These are phyloP conservation scores for Auricularia cornea DNA, from an alignment of 768 basidiomycete species.

Conservation along the genomic window DNA sequence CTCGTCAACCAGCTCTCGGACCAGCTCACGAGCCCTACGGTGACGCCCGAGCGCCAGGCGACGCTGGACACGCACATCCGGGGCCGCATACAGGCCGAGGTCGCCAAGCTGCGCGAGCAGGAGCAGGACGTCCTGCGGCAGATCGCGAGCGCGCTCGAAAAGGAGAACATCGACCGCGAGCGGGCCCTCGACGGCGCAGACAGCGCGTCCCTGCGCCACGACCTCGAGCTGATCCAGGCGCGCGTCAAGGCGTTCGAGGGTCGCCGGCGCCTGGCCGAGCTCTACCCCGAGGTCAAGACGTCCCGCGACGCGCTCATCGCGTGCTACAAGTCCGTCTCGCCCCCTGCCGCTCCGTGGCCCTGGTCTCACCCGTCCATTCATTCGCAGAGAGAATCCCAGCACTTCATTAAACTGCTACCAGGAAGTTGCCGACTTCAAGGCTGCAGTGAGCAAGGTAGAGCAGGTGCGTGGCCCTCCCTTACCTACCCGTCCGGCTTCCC, in stretches of 20 bases:
- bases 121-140: conserved; percentile 62
- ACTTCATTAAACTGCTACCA: conserved; percentile 67
- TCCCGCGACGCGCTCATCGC: conserved; percentile 50
- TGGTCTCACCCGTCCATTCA: background rate
- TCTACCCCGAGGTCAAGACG: conserved; percentile 49
- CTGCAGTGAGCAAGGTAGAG: conserved; percentile 58
- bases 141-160: conserved; percentile 73
- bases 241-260: conserved; percentile 67
- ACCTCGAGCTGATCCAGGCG: conserved; percentile 63
- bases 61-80: conserved; percentile 68
- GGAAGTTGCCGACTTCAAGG: conserved; percentile 63
- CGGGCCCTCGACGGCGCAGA: conserved; percentile 38
- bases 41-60: conserved; percentile 60
- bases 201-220: conserved; percentile 49
- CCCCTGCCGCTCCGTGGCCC: background rate
- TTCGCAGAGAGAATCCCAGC: conserved; percentile 31
- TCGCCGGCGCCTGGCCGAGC: conserved; percentile 39
- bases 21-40: conserved; percentile 46
- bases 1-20: conserved; percentile 75
- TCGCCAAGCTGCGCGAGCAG: conserved; percentile 54
- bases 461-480: conserved; percentile 41
- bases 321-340: conserved; percentile 61
- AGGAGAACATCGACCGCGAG: conserved; percentile 81
- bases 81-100: conserved; percentile 59
- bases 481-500: background rate